Evolutionary conservation across 805 yeast genomes (phyloP), one percentile per base, ranked within the genome.

Genomic region (Phaffomyces opuntiae): DNA sequence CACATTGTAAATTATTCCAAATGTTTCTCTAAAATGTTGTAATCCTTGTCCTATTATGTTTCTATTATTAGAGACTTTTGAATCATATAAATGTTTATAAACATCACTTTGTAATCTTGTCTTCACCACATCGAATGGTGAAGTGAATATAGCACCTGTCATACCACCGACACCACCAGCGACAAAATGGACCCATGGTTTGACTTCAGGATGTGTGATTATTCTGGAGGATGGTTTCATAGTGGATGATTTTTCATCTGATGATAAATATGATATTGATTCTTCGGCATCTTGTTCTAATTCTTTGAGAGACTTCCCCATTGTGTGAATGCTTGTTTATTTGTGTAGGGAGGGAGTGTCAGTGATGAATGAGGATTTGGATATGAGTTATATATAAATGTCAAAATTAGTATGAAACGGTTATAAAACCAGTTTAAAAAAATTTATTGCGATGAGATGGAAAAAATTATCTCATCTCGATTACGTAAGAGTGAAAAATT

Each of bases 81-180:
- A 29, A 5, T 62, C 63, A 60, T 85, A 85, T 12, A 75, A 64
- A 8, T 72, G 67, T 51, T 75, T 76, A 55, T 83, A 90, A 7
- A 83, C 87, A 59, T 89, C 96, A 49, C 96, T 84, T 63, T 93
- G 99, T 45, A 93, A 68, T 58, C 99, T 75, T 0, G 99, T 93
- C 61, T 93, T 93, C 34, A 93, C 96, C 42, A 93, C 95, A 64
- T 90, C 99, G 50, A 93, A 78, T 1, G 99, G 99, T 55, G 96
- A 83, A 0, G 99, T 93, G 45, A 81, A 81, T 3, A 91, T 68
- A 2, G 99, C 96, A 25, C 99, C 99, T 29, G 91, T 87, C 97
- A 93, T 93, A 14, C 99, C 99, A 32, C 97, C 99, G 25, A 87
- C 63, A 13, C 96, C 95, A 42, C 93, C 95, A 12, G 95, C 90